Base-by-base conservation (phyloP, 164 flowering plant species). In the Vitis labrusca region DNA sequence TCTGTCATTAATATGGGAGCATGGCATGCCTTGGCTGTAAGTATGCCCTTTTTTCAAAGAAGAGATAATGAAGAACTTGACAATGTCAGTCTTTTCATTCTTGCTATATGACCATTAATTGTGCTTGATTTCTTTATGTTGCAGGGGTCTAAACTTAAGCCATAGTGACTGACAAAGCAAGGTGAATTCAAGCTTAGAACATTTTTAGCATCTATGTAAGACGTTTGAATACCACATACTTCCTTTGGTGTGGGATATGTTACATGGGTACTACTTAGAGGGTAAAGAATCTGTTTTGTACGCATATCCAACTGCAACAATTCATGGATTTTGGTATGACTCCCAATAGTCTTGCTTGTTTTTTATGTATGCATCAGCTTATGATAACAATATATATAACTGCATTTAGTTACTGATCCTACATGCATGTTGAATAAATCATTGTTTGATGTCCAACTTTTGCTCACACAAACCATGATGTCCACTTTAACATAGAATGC, bases 21-120 rank as follows among this genome's bases (percentile, higher is more conserved):
- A 59, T 56, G 59, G 37, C 23, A 66, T 49, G 11, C 69, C 14
- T 68, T 16, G 32, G 8, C 27, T 3, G 29, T 50, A n/a, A 68
- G 50, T 19, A 8, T 10, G 29, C 10, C 51, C 1, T 50, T 19
- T 14, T 27, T 15, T 29, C 2, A 10, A 27, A 55, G 3, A 54
- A 5, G 10, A 10, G 11, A 64, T 51, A 10, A 10, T 11, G 1
- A 30, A 56, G 11, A 3, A n/a, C 10, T 44, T 11, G 7, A n/a
- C 47, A 15, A 2, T 32, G 27, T 11, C 49, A 16, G 16, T 32
- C 14, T 30, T 14, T 32, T 52, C 15, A 47, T 54, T 65, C 49
- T 53, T 53, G 8, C 50, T 59, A 48, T 8, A 10, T 68, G 23
- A n/a, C 8, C 37, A 5, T 49, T 68, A 11, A 16, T 32, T 50